Conservation (phyloP, 1,139 yeast genomes). For the Debaryomyces robertsiae region DNA sequence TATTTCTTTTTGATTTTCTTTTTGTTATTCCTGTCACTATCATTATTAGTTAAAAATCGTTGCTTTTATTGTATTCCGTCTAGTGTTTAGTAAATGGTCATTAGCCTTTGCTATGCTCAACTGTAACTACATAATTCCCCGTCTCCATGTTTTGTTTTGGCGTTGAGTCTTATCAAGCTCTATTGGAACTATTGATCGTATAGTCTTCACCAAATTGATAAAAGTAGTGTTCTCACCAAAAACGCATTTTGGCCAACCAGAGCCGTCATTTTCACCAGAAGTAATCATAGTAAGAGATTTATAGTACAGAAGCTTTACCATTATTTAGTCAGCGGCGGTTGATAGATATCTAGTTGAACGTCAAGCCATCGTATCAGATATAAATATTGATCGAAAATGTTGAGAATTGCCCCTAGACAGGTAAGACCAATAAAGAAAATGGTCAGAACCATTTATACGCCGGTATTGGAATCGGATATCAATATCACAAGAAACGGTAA, state of each 20-base stretch:
- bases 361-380: conserved; percentile 4
- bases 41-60: conserved; percentile 7
- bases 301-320: conserved; percentile 2
- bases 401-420: conserved; percentile 25
- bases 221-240: conserved; percentile 12
- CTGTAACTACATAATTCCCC: no score
- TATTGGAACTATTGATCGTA: background rate
- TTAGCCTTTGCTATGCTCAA: background rate
- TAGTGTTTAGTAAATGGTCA: conserved; percentile 6
- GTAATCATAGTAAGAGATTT: conserved; percentile 6
- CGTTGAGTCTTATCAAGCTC: no score
- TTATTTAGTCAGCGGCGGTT: conserved; percentile 3
- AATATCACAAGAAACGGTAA: conserved; percentile 79
- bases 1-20: conserved; percentile 7
- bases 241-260: conserved; percentile 26
- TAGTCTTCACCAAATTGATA: background rate
- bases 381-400: conserved; percentile 22
- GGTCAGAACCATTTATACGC: conserved; percentile 41
- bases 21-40: conserved; percentile 2
- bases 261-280: conserved; percentile 20
- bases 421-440: conserved; percentile 22
- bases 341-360: conserved; percentile 4
- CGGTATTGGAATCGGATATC: conserved; percentile 58
- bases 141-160: background rate
- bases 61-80: conserved; percentile 6